Evolutionary conservation across 192 early-diverging fungal species (phyloP).

Genomic region (Entomortierella beljakovae): DNA sequence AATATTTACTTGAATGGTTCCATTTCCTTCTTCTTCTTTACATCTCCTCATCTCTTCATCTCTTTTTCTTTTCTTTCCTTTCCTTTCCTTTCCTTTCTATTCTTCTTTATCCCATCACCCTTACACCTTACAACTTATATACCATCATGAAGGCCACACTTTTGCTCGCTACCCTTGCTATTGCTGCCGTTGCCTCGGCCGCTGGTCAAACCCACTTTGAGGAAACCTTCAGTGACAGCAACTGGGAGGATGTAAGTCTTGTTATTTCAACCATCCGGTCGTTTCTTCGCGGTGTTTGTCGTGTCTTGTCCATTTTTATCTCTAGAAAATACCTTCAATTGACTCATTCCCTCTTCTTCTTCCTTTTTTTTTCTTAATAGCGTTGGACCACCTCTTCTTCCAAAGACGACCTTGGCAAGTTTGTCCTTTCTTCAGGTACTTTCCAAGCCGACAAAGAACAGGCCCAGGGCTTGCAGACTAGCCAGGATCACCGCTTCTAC

Average conservation of each 20-base stretch:
- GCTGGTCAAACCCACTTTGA: constrained; percentile 74
- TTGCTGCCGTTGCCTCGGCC: constrained; percentile 52
- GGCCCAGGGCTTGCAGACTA: constrained; percentile 80
- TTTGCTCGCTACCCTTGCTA: constrained; percentile 50
- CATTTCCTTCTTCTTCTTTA: neutral
- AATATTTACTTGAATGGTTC: too few species aligned
- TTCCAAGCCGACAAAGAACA: constrained; percentile 79
- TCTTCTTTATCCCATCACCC: neutral
- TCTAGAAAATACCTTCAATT: neutral
- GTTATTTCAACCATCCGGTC: too few species aligned
- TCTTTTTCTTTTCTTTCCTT: neutral
- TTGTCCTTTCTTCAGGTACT: constrained; percentile 78
- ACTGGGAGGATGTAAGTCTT: constrained; percentile 63
- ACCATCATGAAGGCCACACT: constrained; percentile 51
- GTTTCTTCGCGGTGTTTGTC: too few species aligned
- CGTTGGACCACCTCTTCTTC: constrained; percentile 78
- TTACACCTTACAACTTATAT: neutral
- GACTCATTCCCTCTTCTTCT: neutral
- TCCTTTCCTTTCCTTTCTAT: constrained; percentile 3
- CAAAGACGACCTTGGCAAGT: constrained; percentile 78
- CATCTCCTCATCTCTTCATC: neutral
- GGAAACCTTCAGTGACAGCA: constrained; percentile 82
- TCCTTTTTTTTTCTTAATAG: constrained; percentile 23
- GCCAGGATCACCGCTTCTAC: constrained; percentile 88
- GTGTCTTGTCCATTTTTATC: too few species aligned